Evolutionary conservation across 345 rosid genomes (phyloP).

Genomic region (Noccaea caerulescens): DNA sequence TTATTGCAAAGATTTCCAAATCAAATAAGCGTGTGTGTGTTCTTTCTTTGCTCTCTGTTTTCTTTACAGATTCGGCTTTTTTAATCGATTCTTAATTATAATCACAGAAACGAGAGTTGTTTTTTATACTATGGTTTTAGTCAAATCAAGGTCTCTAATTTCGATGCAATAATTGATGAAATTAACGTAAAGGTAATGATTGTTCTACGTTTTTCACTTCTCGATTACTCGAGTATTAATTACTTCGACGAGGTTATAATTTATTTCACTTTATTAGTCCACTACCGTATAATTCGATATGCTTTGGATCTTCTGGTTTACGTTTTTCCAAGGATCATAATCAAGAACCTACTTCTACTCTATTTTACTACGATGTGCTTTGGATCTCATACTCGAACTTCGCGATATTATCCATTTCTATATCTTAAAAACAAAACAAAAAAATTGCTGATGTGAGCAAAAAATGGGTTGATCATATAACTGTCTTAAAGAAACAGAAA

Average conservation of each 20-base stretch:
- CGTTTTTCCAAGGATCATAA: too few relatives aligned
- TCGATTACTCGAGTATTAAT: neutral
- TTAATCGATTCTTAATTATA: slow-evolving; percentile 18
- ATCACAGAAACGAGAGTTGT: slow-evolving; percentile 1
- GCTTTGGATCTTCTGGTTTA: too few relatives aligned
- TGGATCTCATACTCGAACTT: too few relatives aligned
- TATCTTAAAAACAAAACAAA: too few relatives aligned
- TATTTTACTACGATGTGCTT: too few relatives aligned
- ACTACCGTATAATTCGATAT: too few relatives aligned
- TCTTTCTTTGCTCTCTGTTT: neutral
- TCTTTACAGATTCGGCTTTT: slow-evolving; percentile 18
- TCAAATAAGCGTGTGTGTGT: slow-evolving; percentile 13
- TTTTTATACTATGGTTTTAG: neutral
- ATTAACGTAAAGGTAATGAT: slow-evolving; percentile 10
- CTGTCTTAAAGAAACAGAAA: too few relatives aligned
- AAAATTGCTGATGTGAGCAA: too few relatives aligned
- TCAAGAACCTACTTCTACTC: too few relatives aligned
- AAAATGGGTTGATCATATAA: too few relatives aligned
- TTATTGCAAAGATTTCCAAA: neutral
- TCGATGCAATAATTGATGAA: slow-evolving; percentile 7
- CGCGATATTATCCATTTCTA: too few relatives aligned
- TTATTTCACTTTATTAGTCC: neutral
- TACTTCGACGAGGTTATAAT: neutral
- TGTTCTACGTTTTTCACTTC: neutral
- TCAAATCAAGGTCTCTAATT: slow-evolving; percentile 4